Conservation (phyloP, 176 grass and related monocot genomes). For the Zoysia pacifica region DNA sequence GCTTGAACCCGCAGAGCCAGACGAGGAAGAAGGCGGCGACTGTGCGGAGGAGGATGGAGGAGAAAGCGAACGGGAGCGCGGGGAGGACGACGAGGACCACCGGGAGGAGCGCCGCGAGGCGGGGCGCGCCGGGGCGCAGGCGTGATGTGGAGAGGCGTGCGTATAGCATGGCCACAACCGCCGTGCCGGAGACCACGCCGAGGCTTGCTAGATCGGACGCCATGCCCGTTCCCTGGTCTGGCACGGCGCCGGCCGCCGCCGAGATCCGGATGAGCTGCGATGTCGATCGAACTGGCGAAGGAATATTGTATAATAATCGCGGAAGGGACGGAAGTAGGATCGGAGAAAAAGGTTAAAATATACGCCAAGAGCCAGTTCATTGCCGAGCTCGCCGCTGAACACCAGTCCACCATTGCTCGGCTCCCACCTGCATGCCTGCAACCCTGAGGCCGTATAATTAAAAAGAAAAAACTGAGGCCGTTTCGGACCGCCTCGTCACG, state of each 20-base stretch:
- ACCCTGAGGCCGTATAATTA: too few species aligned
- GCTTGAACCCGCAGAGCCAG: conserved; percentile 72
- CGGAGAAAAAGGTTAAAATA: not conserved
- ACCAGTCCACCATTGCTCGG: too few species aligned
- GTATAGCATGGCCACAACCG: conserved; percentile 46
- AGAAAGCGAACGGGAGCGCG: conserved; percentile 59
- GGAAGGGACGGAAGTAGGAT: not conserved
- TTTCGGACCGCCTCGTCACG: too few species aligned
- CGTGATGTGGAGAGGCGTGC: conserved; percentile 48
- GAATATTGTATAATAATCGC: not conserved
- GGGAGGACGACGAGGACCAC: conserved; percentile 53
- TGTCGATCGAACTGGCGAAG: conserved; percentile 19
- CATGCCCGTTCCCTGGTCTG: not conserved
- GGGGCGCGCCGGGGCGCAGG: conserved; percentile 38
- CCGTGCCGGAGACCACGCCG: conserved; percentile 28
- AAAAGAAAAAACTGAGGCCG: too few species aligned
- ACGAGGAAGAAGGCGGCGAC: conserved; percentile 73
- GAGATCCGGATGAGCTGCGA: not conserved
- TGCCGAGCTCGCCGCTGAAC: too few species aligned
- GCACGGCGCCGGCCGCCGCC: conserved; percentile 5
- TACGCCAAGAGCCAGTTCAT: not conserved
- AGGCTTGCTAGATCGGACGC: conserved; percentile 22
- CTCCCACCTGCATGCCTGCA: too few species aligned
- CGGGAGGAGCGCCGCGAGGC: conserved; percentile 53
- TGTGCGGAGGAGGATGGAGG: conserved; percentile 64